phyloP scores from a whole-genome alignment of 192 early-diverging fungal genomes.

The Coemansia sp. region DNA sequence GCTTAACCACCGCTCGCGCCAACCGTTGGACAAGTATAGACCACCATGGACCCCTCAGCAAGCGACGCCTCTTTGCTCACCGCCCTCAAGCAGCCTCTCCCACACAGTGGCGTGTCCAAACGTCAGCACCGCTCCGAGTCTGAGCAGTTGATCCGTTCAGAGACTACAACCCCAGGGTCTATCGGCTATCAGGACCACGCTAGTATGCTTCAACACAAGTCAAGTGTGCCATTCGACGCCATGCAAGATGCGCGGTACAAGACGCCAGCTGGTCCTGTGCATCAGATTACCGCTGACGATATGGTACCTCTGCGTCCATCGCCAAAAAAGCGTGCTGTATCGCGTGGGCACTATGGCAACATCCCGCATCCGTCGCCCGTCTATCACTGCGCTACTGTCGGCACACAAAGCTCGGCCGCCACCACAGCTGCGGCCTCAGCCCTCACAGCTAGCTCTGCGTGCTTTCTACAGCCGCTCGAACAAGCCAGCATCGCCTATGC shows the following conservation, averaged over 20 bases:
- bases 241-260: conserved; percentile 16
- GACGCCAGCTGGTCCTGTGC: conserved; percentile 35
- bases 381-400: conserved; percentile 25
- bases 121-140: conserved; percentile 5
- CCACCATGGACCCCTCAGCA: background rate
- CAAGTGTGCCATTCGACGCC: background rate
- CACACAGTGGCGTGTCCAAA: background rate
- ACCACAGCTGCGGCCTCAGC: conserved; percentile 22
- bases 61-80: conserved; percentile 6
- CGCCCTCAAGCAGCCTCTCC: conserved; percentile 4
- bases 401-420: conserved; percentile 7
- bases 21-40: conserved; percentile 5
- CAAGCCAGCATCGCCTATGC: conserved; percentile 33
- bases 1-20: background rate
- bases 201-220: background rate
- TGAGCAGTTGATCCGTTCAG: background rate
- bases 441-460: conserved; percentile 28
- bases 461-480: conserved; percentile 52
- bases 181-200: conserved; percentile 7
- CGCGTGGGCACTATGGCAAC: conserved; percentile 45
- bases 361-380: conserved; percentile 53
- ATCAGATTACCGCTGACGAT: conserved; percentile 38
- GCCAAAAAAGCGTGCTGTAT: conserved; percentile 58
- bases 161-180: conserved; percentile 3
- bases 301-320: conserved; percentile 36